A percentile compares a stretch with the other conserved stretches of the same genome.
These are phyloP conservation scores for Xerocomellus chrysenteron DNA, from an alignment of 768 basidiomycete species.

Conservation along the genomic window DNA sequence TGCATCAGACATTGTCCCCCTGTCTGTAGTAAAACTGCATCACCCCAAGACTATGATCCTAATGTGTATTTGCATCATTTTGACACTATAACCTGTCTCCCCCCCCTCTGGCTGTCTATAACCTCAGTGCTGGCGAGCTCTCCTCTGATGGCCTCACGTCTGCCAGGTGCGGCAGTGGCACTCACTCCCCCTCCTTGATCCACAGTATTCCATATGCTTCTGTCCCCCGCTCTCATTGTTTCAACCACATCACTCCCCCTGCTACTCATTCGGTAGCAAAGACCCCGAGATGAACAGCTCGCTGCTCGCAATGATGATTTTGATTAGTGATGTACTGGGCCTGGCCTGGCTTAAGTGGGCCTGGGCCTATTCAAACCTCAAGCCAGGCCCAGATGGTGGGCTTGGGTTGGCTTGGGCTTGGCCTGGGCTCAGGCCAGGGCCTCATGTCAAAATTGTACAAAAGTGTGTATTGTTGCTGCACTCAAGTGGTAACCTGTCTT, in stretches of 20 bases:
- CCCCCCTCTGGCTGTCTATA: conserved; percentile 65
- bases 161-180: conserved; percentile 66
- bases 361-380: no score
- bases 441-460: no score
- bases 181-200: conserved; percentile 48
- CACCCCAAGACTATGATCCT: no score
- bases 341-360: no score
- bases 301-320: conserved; percentile 57
- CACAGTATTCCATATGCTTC: conserved; percentile 55
- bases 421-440: no score
- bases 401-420: no score
- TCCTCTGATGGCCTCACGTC: conserved; percentile 72
- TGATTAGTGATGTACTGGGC: conserved; percentile 31
- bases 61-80: no score
- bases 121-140: conserved; percentile 65
- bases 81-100: conserved; percentile 37
- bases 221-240: conserved; percentile 74
- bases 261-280: conserved; percentile 54
- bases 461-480: no score
- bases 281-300: conserved; percentile 40
- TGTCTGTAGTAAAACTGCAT: no score
- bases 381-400: no score
- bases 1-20: no score
- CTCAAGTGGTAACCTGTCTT: no score
- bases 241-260: conserved; percentile 65